Conservation (phyloP, 2,329 filamentous ascomycete genomes). For the Epicoccum nigrum region DNA sequence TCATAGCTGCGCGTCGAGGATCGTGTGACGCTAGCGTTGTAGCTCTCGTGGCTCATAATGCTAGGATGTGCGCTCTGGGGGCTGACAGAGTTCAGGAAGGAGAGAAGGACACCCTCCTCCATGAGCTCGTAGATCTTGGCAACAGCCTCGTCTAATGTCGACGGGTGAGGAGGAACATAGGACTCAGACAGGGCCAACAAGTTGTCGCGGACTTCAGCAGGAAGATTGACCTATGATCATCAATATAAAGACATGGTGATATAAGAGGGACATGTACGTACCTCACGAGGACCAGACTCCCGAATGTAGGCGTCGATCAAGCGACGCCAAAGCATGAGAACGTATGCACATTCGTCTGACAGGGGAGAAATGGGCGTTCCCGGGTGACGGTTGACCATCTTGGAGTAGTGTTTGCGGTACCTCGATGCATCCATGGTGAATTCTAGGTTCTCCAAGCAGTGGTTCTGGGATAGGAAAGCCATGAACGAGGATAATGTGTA, state of each 20-base stretch:
- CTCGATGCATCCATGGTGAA: slow-evolving; percentile 94
- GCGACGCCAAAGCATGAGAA: slow-evolving; percentile 84
- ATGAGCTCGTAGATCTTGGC: slow-evolving; percentile 92
- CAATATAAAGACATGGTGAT: slow-evolving; percentile 20
- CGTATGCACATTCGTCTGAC: slow-evolving; percentile 67
- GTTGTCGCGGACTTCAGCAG: slow-evolving; percentile 80
- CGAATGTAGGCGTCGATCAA: slow-evolving; percentile 86
- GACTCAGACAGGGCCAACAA: slow-evolving; percentile 69
- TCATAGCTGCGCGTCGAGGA: slow-evolving; percentile 50
- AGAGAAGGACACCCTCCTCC: slow-evolving; percentile 93
- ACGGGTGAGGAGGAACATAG: slow-evolving; percentile 72
- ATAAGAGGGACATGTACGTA: slow-evolving; percentile 18
- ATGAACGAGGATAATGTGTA: slow-evolving; percentile 94
- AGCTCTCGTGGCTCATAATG: slow-evolving; percentile 49
- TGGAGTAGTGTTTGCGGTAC: slow-evolving; percentile 72
- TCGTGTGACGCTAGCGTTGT: slow-evolving; percentile 48
- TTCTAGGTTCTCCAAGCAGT: slow-evolving; percentile 94
- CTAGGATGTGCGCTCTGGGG: slow-evolving; percentile 54
- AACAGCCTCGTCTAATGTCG: slow-evolving; percentile 79
- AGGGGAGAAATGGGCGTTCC: slow-evolving; percentile 57
- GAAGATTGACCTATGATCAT: slow-evolving; percentile 67
- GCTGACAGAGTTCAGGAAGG: slow-evolving; percentile 77
- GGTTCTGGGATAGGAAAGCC: slow-evolving; percentile 94
- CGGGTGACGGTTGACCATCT: slow-evolving; percentile 60
- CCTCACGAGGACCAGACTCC: slow-evolving; percentile 47